Evolutionary conservation across 176 grass and related monocot genomes (phyloP), one percentile per base, ranked within the genome.

Genomic region (Musa beccarii): DNA sequence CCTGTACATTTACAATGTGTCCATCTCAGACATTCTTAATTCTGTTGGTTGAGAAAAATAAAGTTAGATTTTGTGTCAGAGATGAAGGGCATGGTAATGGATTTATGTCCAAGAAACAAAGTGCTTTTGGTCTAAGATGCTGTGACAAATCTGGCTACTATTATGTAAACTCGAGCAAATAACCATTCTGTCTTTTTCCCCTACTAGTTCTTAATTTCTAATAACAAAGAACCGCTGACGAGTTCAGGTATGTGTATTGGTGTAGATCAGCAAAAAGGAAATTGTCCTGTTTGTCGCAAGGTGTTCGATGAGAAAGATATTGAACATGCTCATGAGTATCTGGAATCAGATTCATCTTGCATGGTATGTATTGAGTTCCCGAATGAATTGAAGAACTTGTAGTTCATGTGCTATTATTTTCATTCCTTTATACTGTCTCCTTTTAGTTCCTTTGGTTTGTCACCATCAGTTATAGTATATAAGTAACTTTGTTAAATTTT

Each of bases 241-340:
- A 88, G 72, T 69, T 86, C 87, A 86, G 89, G 59, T 67, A 75
- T 82, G 49, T 69, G 73, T 73, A 59, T 19, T 73, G 72, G 15
- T 67, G 73, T 75, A 81, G 89, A 85, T 83, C 79, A 86, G 71
- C 81, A 79, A 79, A 89, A 85, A 81, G 94, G 90, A 89, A 85
- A 83, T 77, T 98, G 94, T 49, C 90, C 94, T 78, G 88, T 98
- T 85, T 98, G 94, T 86, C 86, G 94, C 17, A 89, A 93, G 83
- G 80, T 90, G 53, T 98, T 98, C 26, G 90, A 93, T 72, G 89
- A 84, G 52, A 98, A 98, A 78, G 94, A 98, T 85, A 84, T 98
- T 50, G 88, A 93, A 72, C 94, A 98, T 84, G 88, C 86, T 65
- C 68, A 49, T 89, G 63, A 84, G 78, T 84, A 85, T 52, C 84